Conservation (phyloP, 768 basidiomycete species). For the Trametes coccinea region DNA sequence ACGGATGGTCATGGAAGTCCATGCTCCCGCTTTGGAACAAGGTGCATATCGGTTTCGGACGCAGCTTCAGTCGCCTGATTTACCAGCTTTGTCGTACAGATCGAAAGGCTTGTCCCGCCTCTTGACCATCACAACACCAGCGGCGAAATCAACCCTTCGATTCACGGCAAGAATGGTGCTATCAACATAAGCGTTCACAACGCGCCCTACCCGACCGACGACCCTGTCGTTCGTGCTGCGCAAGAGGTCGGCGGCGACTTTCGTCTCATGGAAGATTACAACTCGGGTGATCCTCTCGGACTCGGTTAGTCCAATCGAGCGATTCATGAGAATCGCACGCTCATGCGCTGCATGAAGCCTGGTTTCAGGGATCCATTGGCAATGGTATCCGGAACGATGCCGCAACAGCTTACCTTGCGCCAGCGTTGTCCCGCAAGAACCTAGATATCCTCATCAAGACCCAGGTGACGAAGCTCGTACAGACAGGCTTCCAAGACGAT, state of each 20-base stretch:
- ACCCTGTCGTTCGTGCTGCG: constrained; percentile 34
- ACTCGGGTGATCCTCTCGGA: constrained; percentile 43
- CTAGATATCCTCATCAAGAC: constrained; percentile 14
- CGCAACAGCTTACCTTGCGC: constrained; percentile 9
- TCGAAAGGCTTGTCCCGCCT: constrained; percentile 10
- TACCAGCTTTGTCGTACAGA: background rate
- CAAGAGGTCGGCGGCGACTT: constrained; percentile 39
- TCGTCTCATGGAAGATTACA: constrained; percentile 42
- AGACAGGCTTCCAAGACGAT: background rate
- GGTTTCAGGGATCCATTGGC: constrained; percentile 13
- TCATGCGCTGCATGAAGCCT: no score
- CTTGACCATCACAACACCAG: constrained; percentile 23
- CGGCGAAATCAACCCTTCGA: constrained; percentile 24
- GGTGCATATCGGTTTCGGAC: background rate
- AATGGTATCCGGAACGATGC: background rate
- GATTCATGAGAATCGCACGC: no score
- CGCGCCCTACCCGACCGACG: background rate
- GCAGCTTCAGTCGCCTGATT: background rate
- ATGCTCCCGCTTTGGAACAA: background rate
- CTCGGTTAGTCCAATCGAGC: constrained; percentile 33
- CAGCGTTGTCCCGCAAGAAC: background rate
- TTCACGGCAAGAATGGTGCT: constrained; percentile 27
- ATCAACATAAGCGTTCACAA: constrained; percentile 20
- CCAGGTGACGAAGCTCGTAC: constrained; percentile 10
- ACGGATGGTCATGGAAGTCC: background rate